Evolutionary conservation across 208 protist species (phyloP).

Genomic region (Sergeia podlipaevii): DNA sequence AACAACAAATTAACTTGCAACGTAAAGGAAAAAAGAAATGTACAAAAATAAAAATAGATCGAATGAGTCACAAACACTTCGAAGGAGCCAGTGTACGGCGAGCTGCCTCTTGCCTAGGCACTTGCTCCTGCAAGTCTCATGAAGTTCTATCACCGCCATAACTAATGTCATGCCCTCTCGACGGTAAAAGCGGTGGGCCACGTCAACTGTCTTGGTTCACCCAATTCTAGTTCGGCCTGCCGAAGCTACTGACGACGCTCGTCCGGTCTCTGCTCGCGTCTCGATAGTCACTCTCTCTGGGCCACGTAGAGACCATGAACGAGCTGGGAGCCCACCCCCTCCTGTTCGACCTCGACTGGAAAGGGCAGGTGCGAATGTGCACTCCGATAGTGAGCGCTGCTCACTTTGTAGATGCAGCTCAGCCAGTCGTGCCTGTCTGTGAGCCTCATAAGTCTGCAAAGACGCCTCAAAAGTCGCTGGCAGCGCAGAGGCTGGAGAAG

Average conservation of each 20-base stretch:
- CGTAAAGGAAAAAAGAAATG: too few species aligned
- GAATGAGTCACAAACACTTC: too few species aligned
- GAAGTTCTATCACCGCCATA: too few species aligned
- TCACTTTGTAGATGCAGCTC: slow-evolving; percentile 30
- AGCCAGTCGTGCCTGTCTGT: slow-evolving; percentile 30
- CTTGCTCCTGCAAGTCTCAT: too few species aligned
- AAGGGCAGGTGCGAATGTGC: slow-evolving; percentile 49
- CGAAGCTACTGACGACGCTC: slow-evolving; percentile 35
- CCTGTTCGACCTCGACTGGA: slow-evolving; percentile 16
- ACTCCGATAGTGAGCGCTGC: slow-evolving; percentile 30
- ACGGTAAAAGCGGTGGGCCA: too few species aligned
- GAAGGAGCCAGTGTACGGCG: too few species aligned
- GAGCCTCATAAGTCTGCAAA: slow-evolving; percentile 37
- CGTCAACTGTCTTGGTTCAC: too few species aligned
- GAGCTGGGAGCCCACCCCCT: not conserved
- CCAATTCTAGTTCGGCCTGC: too few species aligned
- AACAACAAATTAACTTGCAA: too few species aligned
- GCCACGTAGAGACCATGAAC: slow-evolving; percentile 20
- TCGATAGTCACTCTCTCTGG: slow-evolving; percentile 35
- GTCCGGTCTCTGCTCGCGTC: slow-evolving; percentile 33
- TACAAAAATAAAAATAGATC: too few species aligned
- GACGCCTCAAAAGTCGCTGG: slow-evolving; percentile 24
- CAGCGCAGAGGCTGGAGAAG: slow-evolving; percentile 13
- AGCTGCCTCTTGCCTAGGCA: too few species aligned
- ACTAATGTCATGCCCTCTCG: too few species aligned